Base-by-base conservation (phyloP, 1,139 yeast genomes). In the Eremothecium coryli region DNA sequence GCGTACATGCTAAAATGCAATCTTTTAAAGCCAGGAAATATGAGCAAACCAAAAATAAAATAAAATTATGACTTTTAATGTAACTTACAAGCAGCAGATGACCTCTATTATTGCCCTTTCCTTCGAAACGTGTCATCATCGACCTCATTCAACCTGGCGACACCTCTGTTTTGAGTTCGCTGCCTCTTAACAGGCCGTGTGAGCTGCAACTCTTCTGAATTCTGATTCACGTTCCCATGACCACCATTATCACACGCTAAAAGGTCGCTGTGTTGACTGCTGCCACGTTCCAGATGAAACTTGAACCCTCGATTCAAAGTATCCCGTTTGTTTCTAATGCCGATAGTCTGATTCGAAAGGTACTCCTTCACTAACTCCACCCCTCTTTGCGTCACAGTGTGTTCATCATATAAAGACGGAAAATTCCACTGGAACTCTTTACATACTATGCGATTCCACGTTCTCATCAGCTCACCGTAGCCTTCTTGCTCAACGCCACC, bases 391-490 rank as follows among this genome's bases (percentile, higher is more conserved):
- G 30, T 23, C 11, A 37, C 31, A 9, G 8, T 4, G 15, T 13
- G 29, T 5, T 18, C n/a, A 4, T 18, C 23, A 18, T 15, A 22
- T 9, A 53, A 35, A 23, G 52, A 54, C 9, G 60, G 60, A 33
- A 54, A 56, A 11, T 41, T 29, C 5, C 29, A n/a, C 17, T 43
- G 48, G 35, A 56, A 56, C 11, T 48, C 52, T 34, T 45, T 46
- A 27, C 45, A 42, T 37, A 54, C 42, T 2, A 52, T 43, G 23
- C 60, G 45, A 35, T 56, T 56, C 60, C 60, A 56, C 7, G 54
- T 52, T 23, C 34, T 16, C 24, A 24, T 24, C 26, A 29, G 22
- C 18, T 26, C 32, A 17, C 29, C 16, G 6, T 21, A 18, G 27
- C 32, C 32, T 11, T 27, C 14, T 17, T 32, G 20, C 18, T 14